Conservation (phyloP, 164 flowering plant genomes). For the Chimonanthus praecox region DNA sequence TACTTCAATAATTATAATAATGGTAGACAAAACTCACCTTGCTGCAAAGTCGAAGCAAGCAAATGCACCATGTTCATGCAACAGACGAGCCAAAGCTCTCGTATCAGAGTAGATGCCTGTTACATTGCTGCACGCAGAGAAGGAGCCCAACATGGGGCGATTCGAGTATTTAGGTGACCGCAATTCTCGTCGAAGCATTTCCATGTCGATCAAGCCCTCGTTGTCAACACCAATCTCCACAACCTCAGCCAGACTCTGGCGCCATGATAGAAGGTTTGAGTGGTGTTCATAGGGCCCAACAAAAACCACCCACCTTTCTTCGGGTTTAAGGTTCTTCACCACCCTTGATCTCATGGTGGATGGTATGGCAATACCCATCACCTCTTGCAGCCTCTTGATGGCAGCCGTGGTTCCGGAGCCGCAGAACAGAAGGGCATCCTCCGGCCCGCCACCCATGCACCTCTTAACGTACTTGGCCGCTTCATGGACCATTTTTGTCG, state of each 20-base stretch:
- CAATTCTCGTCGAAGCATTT: constrained; percentile 32
- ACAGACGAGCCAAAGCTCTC: constrained; percentile 41
- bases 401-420: constrained; percentile 28
- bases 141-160: constrained; percentile 70
- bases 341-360: constrained; percentile 18
- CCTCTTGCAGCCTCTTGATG: constrained; percentile 26
- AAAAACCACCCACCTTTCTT: constrained; percentile 31
- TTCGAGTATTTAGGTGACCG: constrained; percentile 22
- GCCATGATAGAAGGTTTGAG: constrained; percentile 36
- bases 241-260: constrained; percentile 25
- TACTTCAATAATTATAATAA: no score
- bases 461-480: constrained; percentile 21
- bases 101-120: constrained; percentile 58
- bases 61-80: constrained; percentile 64
- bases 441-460: constrained; percentile 24
- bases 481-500: constrained; percentile 20
- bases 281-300: constrained; percentile 42
- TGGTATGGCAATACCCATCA: constrained; percentile 24
- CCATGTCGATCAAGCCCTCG: constrained; percentile 50
- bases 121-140: constrained; percentile 83
- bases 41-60: constrained; percentile 70
- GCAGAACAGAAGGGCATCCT: constrained; percentile 18
- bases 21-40: constrained; percentile 8
- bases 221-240: constrained; percentile 32
- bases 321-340: neutral